Evolutionary conservation across 306 rosid genomes (phyloP), one percentile per base, ranked within the genome.

Genomic region (Prosopis cineraria): DNA sequence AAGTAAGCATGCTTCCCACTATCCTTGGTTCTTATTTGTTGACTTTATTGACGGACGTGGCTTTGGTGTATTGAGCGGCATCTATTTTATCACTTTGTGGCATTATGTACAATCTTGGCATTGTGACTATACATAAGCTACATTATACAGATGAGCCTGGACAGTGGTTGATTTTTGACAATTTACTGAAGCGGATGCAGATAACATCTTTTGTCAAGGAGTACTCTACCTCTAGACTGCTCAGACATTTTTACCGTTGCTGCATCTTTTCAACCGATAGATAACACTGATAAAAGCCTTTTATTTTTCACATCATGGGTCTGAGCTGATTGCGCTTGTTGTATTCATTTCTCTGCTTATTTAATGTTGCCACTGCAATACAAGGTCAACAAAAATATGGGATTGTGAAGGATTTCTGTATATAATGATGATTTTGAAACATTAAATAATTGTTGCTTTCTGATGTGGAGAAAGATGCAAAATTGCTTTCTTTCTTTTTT

Each of bases 11-110:
- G 71, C 74, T 48, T 70, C n/a, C 55, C 53, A 29, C 41, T 19
- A 48, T 79, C 31, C 48, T 17, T 53, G 66, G 74, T 75, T 73
- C 52, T 59, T 59, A 6, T 70, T 25, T 77, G 48, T 78, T 73
- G 64, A 60, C 65, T 58, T 71, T 36, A 14, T 20, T 44, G 55
- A 48, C 78, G 47, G 19, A 20, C 55, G 3, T 63, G 47, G 55
- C 25, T 72, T 68, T 39, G 76, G 72, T 33, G 40, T 80, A 65
- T 24, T 65, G 30, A 59, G 48, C 36, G 31, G 48, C 33, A 17
- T 44, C 22, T 37, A 10, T 33, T 53, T 71, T 19, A 29, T 76
- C 27, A 60, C 14, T n/a, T 62, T 69, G 66, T 70, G 37, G 44
- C 17, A 36, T 59, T 3, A 44, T 47, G 39, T 44, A 17, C 62